Evolutionary conservation across 2,329 filamentous ascomycete genomes (phyloP), one percentile per base, ranked within the genome.

Genomic region (Aspergillus niger): DNA sequence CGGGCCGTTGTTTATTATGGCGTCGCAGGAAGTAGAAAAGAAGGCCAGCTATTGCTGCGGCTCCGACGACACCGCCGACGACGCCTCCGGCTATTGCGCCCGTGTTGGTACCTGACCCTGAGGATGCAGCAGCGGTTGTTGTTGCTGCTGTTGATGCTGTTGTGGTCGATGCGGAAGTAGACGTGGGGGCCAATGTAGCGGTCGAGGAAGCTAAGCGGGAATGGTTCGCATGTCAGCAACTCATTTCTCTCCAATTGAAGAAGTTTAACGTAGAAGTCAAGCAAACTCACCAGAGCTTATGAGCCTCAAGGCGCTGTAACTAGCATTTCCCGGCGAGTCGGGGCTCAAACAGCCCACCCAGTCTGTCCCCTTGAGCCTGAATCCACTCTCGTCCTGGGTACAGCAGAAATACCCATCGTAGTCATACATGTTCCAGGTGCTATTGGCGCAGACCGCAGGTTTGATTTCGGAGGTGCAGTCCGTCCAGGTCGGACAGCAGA

Each of bases 31-130:
- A 26, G 15, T 28, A 51, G 17, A 44, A 57, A 10, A 58, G 17
- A 6, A 41, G 10, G 3, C 20, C 38, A 3, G 22, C 56, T n/a
- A 52, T 38, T 2, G 39, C 49, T 26, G 47, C 48, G 10, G 32
- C 36, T 10, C 47, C 48, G 10, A 26, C 10, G 2, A 52, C 48
- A 30, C 56, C 56, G 8, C 56, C 48, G 3, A 51, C 56, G 11
- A 58, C 48, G 26, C 56, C 56, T 3, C 56, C 56, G 13, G 56
- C 56, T 17, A 58, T 50, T 10, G 56, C 56, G 15, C 47, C 56
- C 6, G 36, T 44, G 41, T 58, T 47, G n/a, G 44, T 50, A 24
- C 41, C 15, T 13, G 48, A 44, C 8, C 15, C 5, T 4, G 53
- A 22, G n/a, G 39, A 22, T 8, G 24, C 8, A 10, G 32, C 30